phyloP scores from a whole-genome alignment of 495 filamentous ascomycete genomes.

The Penicillium malachiteum region DNA sequence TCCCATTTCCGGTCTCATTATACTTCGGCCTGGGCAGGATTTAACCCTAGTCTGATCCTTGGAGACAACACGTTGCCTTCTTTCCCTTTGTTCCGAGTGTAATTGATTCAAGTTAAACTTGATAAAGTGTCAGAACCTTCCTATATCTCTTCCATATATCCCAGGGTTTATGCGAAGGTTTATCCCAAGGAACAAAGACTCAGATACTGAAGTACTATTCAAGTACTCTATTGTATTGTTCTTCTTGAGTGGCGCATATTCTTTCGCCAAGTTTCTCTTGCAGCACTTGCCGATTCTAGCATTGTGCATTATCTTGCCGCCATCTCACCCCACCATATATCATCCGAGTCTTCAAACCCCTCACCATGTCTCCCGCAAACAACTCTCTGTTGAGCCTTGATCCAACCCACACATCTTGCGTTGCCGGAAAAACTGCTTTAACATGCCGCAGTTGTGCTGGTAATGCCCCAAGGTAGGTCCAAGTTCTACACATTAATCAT shows the following conservation, averaged over 20 bases:
- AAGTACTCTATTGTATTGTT: no score
- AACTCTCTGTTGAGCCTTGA: slow-evolving; percentile 26
- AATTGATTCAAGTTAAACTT: slow-evolving; percentile 1
- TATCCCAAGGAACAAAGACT: neutral
- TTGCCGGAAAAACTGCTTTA: slow-evolving; percentile 36
- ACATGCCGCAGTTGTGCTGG: slow-evolving; percentile 42
- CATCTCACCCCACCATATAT: neutral
- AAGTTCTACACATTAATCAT: neutral
- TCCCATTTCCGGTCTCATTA: slow-evolving; percentile 16
- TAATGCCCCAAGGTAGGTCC: slow-evolving; percentile 39
- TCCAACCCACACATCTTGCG: slow-evolving; percentile 37
- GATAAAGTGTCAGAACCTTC: slow-evolving; percentile 4
- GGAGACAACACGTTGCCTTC: slow-evolving; percentile 13
- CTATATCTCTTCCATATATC: neutral
- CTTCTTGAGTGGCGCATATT: neutral
- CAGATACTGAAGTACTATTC: no score
- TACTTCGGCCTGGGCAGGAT: slow-evolving; percentile 23
- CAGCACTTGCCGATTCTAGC: slow-evolving; percentile 2
- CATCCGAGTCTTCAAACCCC: neutral
- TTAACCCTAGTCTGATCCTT: slow-evolving; percentile 16
- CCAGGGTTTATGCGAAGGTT: no score
- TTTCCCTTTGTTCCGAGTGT: slow-evolving; percentile 14
- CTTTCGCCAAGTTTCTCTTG: neutral
- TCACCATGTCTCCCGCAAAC: slow-evolving; percentile 24
- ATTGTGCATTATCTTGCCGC: neutral